Base-by-base conservation (phyloP, 2,329 filamentous ascomycete genomes). In the Metarhizium anisopliae region DNA sequence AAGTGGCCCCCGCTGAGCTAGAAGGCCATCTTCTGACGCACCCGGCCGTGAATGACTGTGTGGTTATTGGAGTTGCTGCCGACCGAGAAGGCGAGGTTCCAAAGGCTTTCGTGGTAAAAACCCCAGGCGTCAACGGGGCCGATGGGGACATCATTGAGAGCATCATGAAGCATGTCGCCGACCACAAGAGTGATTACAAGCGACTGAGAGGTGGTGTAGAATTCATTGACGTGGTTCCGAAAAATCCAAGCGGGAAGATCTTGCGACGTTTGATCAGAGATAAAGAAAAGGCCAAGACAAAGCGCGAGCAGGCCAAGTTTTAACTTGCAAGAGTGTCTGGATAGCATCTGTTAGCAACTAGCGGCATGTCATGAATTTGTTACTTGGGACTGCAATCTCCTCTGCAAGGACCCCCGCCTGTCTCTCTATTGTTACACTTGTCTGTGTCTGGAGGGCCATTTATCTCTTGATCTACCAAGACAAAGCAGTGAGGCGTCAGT, bases 231-330 rank as follows among this genome's bases (percentile, higher is more conserved):
- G 72, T 73, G 29, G 77, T 86, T 36, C 83, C 83, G 0, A 85
- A 85, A 71, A 82, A 77, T 60, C 75, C 80, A 1, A 79, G 76
- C 59, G 82, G 83, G 0, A 85, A 86, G 74, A 83, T 58, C 4
- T 43, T 83, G 63, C 74, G 79, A 57, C 68, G 79, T 32, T 63
- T 80, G 14, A 67, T 83, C 60, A 77, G 72, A 58, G 70, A 76
- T 59, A 59, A 25, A 65, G 62, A 57, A 53, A 63, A 47, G 56
- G 62, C 58, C 54, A 50, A 52, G 30, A 25, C 25, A 30, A 54
- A 50, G 52, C 42, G 47, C 43, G 32, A n/a, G 18, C 43, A 29
- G 36, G 45, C 52, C 20, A 54, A 50, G 52, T 6, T 54, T 8
- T 54, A 54, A 30, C 10, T 35, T 35, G 32, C 10, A 11, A 11